phyloP scores from a whole-genome alignment of 1,284 basidiomycete species.

The Irpex lacteus region DNA sequence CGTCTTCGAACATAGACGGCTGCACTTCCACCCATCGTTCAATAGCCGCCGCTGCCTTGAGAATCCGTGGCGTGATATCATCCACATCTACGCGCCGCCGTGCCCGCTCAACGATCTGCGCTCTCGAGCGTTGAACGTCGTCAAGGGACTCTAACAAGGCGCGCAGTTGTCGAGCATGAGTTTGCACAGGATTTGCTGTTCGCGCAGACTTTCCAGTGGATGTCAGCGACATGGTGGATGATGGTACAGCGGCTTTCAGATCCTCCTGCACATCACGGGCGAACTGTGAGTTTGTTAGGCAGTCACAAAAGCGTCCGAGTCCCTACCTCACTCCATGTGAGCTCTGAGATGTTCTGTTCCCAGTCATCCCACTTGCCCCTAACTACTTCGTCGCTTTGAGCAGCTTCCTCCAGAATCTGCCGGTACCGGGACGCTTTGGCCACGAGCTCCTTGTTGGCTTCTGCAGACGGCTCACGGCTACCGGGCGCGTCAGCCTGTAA shows the following conservation, averaged over 20 bases:
- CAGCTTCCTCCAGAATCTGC: constrained; percentile 70
- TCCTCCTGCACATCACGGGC: constrained; percentile 46
- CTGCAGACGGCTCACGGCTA: constrained; percentile 65
- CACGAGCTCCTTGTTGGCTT: constrained; percentile 75
- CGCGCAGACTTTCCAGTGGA: constrained; percentile 34
- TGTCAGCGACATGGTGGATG: constrained; percentile 46
- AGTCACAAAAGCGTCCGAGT: background rate
- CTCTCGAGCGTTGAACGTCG: constrained; percentile 61
- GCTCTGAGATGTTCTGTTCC: constrained; percentile 69
- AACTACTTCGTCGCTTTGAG: constrained; percentile 73
- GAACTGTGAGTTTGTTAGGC: background rate
- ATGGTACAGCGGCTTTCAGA: constrained; percentile 67
- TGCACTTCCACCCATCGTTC: constrained; percentile 71
- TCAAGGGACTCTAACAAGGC: constrained; percentile 81
- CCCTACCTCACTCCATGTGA: constrained; percentile 72
- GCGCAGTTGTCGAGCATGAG: constrained; percentile 73
- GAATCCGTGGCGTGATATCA: constrained; percentile 72
- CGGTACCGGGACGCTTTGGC: constrained; percentile 72
- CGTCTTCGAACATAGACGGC: constrained; percentile 83
- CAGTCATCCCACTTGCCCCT: constrained; percentile 85
- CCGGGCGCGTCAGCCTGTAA: constrained; percentile 48
- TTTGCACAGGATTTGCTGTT: constrained; percentile 41
- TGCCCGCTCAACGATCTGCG: constrained; percentile 66
- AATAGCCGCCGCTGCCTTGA: constrained; percentile 63
- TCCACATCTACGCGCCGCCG: constrained; percentile 66